Evolutionary conservation across 305 asterid species (phyloP).

Genomic region (Fraxinus sp.): DNA sequence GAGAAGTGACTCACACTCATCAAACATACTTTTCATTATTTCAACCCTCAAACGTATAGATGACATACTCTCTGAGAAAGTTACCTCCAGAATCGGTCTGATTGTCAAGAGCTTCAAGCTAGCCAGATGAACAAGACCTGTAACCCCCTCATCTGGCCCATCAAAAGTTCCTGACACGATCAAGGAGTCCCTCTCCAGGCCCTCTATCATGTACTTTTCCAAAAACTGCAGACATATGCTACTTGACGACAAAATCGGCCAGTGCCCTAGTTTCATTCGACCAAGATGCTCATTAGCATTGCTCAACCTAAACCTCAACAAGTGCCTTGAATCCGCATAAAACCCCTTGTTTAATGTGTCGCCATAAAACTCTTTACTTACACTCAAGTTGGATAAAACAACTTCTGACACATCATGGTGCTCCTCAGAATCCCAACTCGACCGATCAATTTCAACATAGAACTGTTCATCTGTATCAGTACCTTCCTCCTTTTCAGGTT

Average conservation of each 20-base stretch:
- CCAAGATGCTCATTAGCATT: conserved; percentile 58
- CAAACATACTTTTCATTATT: conserved; percentile 54
- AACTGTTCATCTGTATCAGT: conserved; percentile 39
- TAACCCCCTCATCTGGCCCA: conserved; percentile 77
- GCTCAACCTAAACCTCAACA: conserved; percentile 63
- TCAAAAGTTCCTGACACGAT: conserved; percentile 72
- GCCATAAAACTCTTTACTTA: conserved; percentile 49
- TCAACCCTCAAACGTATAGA: conserved; percentile 74
- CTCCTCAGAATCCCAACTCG: conserved; percentile 58
- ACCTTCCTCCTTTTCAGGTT: conserved; percentile 25
- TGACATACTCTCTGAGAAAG: conserved; percentile 35
- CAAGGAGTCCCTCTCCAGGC: conserved; percentile 43
- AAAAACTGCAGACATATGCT: conserved; percentile 58
- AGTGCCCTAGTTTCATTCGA: conserved; percentile 83
- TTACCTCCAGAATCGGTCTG: conserved; percentile 56
- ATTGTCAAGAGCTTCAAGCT: conserved; percentile 73
- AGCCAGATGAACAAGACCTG: conserved; percentile 78
- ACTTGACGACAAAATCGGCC: conserved; percentile 71
- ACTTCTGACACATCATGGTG: conserved; percentile 77
- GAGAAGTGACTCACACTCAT: conserved; percentile 71
- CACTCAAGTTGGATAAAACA: conserved; percentile 58
- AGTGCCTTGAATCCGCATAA: conserved; percentile 42
- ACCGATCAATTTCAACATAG: conserved; percentile 59
- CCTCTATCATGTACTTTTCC: conserved; percentile 37
- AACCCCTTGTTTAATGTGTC: conserved; percentile 50